phyloP scores from a whole-genome alignment of 2,329 filamentous ascomycete species.

The Trichophyton benhamiae region DNA sequence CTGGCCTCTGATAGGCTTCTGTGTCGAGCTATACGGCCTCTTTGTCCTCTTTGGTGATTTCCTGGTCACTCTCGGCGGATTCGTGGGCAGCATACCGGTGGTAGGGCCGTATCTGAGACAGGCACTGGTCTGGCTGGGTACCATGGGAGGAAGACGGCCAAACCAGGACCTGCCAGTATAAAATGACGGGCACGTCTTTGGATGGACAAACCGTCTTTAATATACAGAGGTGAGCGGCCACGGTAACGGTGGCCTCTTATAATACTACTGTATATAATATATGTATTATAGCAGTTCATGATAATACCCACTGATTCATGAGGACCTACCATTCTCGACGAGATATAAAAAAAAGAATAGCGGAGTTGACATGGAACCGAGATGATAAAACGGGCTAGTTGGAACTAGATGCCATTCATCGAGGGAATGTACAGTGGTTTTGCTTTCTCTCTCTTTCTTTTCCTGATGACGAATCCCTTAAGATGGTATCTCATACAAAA shows the following conservation, averaged over 20 bases:
- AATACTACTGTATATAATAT: not conserved
- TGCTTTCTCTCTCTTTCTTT: not conserved
- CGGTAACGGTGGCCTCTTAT: no score
- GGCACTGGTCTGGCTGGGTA: slow-evolving; percentile 56
- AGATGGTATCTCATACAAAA: not conserved
- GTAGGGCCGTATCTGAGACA: slow-evolving; percentile 75
- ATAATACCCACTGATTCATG: not conserved
- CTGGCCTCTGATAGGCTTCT: slow-evolving; percentile 85
- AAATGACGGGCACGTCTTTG: not conserved
- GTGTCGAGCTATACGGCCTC: slow-evolving; percentile 85
- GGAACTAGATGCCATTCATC: not conserved
- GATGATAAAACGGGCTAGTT: not conserved
- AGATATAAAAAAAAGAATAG: not conserved
- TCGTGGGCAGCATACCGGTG: slow-evolving; percentile 72
- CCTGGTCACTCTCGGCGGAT: slow-evolving; percentile 78
- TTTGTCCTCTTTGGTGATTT: slow-evolving; percentile 93
- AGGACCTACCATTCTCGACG: not conserved
- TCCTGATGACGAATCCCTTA: not conserved
- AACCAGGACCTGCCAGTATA: slow-evolving; percentile 13
- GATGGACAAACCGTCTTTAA: no score
- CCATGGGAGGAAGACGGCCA: slow-evolving; percentile 54
- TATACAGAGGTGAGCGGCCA: no score
- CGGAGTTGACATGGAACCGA: not conserved
- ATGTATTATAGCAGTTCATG: not conserved
- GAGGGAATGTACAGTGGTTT: not conserved